Base-by-base conservation (phyloP, 2,329 filamentous ascomycete species). In the Microsporum canis region DNA sequence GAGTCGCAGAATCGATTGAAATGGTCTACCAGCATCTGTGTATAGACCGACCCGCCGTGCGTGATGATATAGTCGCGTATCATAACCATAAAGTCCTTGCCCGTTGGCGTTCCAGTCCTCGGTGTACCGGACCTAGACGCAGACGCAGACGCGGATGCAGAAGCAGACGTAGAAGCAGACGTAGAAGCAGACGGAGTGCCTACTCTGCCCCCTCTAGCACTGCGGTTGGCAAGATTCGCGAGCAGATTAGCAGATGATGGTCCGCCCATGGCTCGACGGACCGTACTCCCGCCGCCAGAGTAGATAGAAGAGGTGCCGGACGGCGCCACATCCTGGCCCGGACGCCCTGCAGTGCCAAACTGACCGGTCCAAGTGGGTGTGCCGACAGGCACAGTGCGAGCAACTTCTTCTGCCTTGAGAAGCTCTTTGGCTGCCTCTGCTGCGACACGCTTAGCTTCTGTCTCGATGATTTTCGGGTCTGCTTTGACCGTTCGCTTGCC, bases 301-400 rank as follows among this genome's bases (percentile, higher is more conserved):
- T 61, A 63, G 23, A 59, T 27, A 45, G 49, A 38, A 7, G 55
- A 41, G 6, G 60, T 62, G n/a, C 61, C 60, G 6, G 49, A 43
- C 8, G 10, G 62, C 33, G 33, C 38, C 14, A 34, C 47, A 61
- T 73, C 76, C 39, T 77, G 79, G 31, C 84, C 81, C 0, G 88
- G 88, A 39, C 88, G 80, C 0, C 91, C 92, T 3, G 85, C 85
- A 57, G 87, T 82, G 7, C 92, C 92, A 55, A 88, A 84, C 67
- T 88, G 84, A 1, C 94, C 92, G 0, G 92, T 97, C 92, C 92
- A 97, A 0, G 92, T 96, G 6, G 94, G 89, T 0, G 88, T 90
- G 5, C 92, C 92, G 36, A 90, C 86, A 0, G 89, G 89, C 0
- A 92, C 79, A 6, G 79, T 81, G 8, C 84, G 81, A 2, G 91